Base-by-base conservation (phyloP, 768 basidiomycete genomes). In the Collybia sordida region DNA sequence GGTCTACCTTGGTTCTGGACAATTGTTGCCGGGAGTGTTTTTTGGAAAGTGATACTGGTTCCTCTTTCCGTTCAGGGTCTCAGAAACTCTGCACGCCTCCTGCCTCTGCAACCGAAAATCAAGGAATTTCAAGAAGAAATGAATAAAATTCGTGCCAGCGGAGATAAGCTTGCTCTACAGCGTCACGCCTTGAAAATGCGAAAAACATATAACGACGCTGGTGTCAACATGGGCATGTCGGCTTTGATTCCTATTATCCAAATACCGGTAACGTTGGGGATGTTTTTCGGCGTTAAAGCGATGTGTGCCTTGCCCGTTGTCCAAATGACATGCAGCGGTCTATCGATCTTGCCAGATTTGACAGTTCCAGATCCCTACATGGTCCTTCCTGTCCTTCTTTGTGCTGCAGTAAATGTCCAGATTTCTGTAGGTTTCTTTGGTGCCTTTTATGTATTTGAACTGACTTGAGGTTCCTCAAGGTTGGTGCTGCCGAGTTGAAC, bases 1-100 rank as follows among this genome's bases (percentile, higher is more conserved):
- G 85, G 83, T 31, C 67, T 93, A 51, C 85, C 88, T 0, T 94
- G 93, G 91, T 89, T 89, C 72, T 82, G 84, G 75, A 87, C 90
- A 42, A 89, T 94, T 66, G 67, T 92, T 38, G 71, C 69, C 4
- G 82, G 83, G 23, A 81, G 85, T 22, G 47, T 86, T 9, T 60
- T 83, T 61, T 82, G 86, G 73, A 83, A 87, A 18, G 42, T 78
- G 17, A 40, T 77, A 42, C 73, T 88, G 40, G 64, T 90, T 45
- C 89, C 88, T 2, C 69, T 87, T 56, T 69, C 78, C 21, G 68
- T 91, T 42, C 70, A 72, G 47, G 76, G 77, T 45, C 64, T 84
- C 53, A 81, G 78, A 50, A 81, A 82, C 56, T 70, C 80, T 1
- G 79, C 85, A 1, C 74, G 78, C 14, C 69, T 93, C 52, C 75